Conservation (phyloP, 2,329 filamentous ascomycete species). For the Lasiodiplodia hormozganensis region DNA sequence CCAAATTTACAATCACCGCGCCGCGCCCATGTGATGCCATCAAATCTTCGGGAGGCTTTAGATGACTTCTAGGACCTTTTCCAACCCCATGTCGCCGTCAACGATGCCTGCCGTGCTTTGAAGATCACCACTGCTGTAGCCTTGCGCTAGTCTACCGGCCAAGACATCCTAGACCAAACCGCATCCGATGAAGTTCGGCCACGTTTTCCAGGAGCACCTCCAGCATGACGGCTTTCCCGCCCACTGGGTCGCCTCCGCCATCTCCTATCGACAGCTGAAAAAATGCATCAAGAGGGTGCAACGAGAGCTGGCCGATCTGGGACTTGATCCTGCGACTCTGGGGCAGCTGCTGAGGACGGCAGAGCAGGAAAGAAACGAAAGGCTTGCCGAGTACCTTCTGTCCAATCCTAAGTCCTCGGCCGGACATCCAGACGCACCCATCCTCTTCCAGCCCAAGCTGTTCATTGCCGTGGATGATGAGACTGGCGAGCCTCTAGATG, state of each 20-base stretch:
- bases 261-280: conserved; percentile 85
- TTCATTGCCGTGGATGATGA: conserved; percentile 72
- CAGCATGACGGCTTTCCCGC: conserved; percentile 75
- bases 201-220: conserved; percentile 75
- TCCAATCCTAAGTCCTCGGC: background rate
- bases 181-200: conserved; percentile 82
- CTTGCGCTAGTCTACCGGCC: background rate
- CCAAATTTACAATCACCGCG: conserved; percentile 2
- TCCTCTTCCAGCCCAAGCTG: conserved; percentile 68
- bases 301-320: conserved; percentile 71
- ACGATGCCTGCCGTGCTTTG: background rate
- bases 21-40: conserved; percentile 4
- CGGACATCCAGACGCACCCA: background rate
- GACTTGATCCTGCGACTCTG: conserved; percentile 75
- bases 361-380: conserved; percentile 32
- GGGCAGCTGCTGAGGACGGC: conserved; percentile 62
- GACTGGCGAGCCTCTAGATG: conserved; percentile 72
- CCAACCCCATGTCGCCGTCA: background rate
- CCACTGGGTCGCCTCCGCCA: conserved; percentile 74
- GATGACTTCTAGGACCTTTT: background rate
- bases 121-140: conserved; percentile 5
- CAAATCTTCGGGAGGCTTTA: background rate
- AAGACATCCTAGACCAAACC: conserved; percentile 1
- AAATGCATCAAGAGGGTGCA: conserved; percentile 86
- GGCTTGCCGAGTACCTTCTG: conserved; percentile 24